These are phyloP conservation scores for Mollisiaceae sp. DNA, from an alignment of 2,329 filamentous ascomycete genomes.

Conservation along the genomic window DNA sequence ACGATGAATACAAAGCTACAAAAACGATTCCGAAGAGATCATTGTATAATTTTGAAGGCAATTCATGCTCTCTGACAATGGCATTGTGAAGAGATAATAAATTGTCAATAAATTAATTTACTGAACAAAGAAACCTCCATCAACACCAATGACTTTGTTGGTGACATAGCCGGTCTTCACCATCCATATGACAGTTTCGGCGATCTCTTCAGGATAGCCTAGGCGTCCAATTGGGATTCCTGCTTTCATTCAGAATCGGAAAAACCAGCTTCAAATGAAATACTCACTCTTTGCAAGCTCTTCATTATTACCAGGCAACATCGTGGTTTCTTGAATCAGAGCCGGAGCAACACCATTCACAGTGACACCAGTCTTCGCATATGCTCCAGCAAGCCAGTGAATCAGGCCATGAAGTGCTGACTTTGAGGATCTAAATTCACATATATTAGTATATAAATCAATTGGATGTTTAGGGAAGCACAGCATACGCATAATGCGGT, in stretches of 20 bases:
- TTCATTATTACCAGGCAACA: constrained; percentile 46
- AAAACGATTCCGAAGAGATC: no score
- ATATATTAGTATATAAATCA: not conserved
- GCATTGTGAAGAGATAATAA: not conserved
- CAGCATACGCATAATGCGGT: constrained; percentile 35
- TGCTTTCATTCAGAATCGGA: constrained; percentile 9
- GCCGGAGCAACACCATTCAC: constrained; percentile 56
- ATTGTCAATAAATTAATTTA: not conserved
- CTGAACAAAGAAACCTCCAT: constrained; percentile 47
- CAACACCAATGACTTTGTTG: constrained; percentile 50
- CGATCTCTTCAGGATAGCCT: constrained; percentile 52
- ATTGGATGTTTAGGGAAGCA: not conserved
- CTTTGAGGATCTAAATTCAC: constrained; percentile 42
- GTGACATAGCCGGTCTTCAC: constrained; percentile 52
- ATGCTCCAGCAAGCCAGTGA: constrained; percentile 50
- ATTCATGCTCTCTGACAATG: not conserved
- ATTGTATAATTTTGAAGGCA: not conserved
- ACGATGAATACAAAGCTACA: not conserved
- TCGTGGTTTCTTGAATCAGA: constrained; percentile 51
- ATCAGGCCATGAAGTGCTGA: constrained; percentile 53
- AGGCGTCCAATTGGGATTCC: constrained; percentile 52
- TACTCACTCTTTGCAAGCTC: constrained; percentile 42
- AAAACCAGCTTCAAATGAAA: constrained; percentile 29
- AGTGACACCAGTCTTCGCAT: constrained; percentile 51
- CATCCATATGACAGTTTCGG: constrained; percentile 53